Evolutionary conservation across 306 rosid genomes (phyloP).

Genomic region (Trifolium dubium): DNA sequence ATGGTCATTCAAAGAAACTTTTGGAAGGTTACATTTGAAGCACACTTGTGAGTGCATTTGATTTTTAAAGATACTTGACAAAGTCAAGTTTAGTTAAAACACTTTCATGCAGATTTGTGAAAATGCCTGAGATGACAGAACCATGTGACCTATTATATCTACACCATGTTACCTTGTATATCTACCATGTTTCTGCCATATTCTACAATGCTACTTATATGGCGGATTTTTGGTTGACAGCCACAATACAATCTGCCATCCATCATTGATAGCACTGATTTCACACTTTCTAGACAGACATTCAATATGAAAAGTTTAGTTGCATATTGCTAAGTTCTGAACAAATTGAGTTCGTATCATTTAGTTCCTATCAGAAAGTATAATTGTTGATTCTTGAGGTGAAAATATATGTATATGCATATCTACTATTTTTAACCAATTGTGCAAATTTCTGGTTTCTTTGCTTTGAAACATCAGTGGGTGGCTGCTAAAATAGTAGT

Average conservation of each 20-base stretch:
- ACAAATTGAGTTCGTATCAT: neutral
- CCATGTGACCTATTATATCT: neutral
- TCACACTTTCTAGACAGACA: slow-evolving; percentile 5
- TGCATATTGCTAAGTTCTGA: slow-evolving; percentile 15
- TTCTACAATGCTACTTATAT: neutral
- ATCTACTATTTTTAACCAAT: neutral
- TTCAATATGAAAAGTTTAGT: neutral
- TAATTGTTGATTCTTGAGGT: slow-evolving; percentile 4
- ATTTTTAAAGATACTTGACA: neutral
- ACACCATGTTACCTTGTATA: neutral
- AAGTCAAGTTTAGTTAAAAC: slow-evolving; percentile 11
- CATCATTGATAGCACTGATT: neutral
- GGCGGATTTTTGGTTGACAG: neutral
- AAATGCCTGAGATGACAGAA: neutral
- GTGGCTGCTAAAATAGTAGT: slow-evolving; percentile 7
- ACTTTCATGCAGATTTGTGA: neutral
- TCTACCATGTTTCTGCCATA: neutral
- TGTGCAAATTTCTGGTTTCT: neutral
- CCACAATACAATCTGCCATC: neutral
- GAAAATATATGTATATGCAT: neutral
- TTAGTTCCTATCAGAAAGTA: slow-evolving; percentile 3
- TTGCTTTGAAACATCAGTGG: neutral
- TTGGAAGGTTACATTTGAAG: neutral
- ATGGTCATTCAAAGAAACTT: slow-evolving; percentile 6
- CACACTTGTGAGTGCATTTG: slow-evolving; percentile 9